Conservation (phyloP, 192 early-diverging fungal species). For the Endogone sp. region DNA sequence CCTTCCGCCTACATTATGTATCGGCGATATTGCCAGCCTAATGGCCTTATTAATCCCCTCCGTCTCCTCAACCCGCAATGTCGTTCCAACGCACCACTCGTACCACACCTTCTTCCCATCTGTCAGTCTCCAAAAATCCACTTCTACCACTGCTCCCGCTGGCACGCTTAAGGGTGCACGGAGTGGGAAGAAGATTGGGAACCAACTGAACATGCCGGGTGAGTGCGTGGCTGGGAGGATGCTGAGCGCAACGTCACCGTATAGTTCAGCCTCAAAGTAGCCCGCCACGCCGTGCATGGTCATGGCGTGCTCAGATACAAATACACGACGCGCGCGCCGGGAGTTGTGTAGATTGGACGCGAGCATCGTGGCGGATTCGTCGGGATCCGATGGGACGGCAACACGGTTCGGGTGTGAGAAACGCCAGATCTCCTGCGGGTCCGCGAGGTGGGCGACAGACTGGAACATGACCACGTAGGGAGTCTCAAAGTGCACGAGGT, state of each 20-base stretch:
- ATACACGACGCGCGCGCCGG: constrained; percentile 51
- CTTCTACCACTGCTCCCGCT: constrained; percentile 48
- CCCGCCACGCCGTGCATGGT: constrained; percentile 93
- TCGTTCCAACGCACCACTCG: constrained; percentile 76
- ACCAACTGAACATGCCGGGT: constrained; percentile 96
- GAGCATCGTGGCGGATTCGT: not conserved
- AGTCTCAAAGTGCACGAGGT: constrained; percentile 73
- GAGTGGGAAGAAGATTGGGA: constrained; percentile 94
- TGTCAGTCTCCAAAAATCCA: constrained; percentile 87
- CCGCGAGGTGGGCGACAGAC: constrained; percentile 59
- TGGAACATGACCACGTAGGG: constrained; percentile 98
- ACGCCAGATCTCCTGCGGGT: constrained; percentile 72
- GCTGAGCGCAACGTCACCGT: constrained; percentile 71
- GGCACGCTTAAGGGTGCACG: constrained; percentile 70
- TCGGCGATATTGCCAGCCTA: constrained; percentile 33
- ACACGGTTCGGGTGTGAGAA: constrained; percentile 74
- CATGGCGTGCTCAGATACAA: constrained; percentile 49
- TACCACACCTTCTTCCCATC: constrained; percentile 89
- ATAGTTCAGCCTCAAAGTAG: constrained; percentile 93
- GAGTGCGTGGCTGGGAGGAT: constrained; percentile 88
- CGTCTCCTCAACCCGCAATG: constrained; percentile 16
- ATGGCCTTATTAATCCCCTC: not conserved
- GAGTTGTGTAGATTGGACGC: constrained; percentile 73
- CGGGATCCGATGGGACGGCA: constrained; percentile 34
- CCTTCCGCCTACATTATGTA: constrained; percentile 70